Base-by-base conservation (phyloP, 192 early-diverging fungal genomes). In the Coemansia sp. region DNA sequence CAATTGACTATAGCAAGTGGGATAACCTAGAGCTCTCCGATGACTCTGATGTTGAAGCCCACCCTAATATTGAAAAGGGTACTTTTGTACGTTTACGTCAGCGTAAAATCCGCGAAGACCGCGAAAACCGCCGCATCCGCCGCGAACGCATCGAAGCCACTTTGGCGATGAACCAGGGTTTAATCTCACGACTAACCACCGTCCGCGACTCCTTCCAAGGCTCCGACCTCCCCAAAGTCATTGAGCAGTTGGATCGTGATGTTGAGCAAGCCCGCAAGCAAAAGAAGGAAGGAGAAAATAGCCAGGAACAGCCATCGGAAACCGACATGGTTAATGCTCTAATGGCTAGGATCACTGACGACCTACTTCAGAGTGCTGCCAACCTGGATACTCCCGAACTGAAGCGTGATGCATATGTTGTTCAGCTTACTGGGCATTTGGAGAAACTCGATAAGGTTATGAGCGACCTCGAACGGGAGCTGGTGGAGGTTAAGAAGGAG, bases 1-100 rank as follows among this genome's bases (percentile, higher is more conserved):
- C 84, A 52, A 64, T 94, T 59, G 93, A 96, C 87, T 97, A 97
- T 78, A 92, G 90, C 76, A 95, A 96, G 82, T 98, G 96, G 96
- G 96, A 98, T 84, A 94, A 93, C 66, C 88, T 98, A 43, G 96
- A 98, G 81, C 88, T 98, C 59, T 94, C 93, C 41, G 96, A 98
- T 84, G 96, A 98, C 86, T 93, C 93, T n/a, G 96, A 98, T 79
- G 92, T 98, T 77, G 96, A 98, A 73, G 86, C 87, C n/a, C 93
- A 94, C 84, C 96, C 96, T 38, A 97, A 98, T 65, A 95, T 98
- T 15, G 96, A 98, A 78, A 95, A 95, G 70, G 88, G 89, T 40
- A 94, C 95, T 9, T 90, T 94, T 74, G 89, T 98, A 67, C 90
- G 92, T 57, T 94, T 95, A 93, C 91, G 92, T 29, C 96, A 97